These are phyloP conservation scores for Dictyostelium capitatum DNA, from an alignment of 78 protist species.

Conservation along the genomic window DNA sequence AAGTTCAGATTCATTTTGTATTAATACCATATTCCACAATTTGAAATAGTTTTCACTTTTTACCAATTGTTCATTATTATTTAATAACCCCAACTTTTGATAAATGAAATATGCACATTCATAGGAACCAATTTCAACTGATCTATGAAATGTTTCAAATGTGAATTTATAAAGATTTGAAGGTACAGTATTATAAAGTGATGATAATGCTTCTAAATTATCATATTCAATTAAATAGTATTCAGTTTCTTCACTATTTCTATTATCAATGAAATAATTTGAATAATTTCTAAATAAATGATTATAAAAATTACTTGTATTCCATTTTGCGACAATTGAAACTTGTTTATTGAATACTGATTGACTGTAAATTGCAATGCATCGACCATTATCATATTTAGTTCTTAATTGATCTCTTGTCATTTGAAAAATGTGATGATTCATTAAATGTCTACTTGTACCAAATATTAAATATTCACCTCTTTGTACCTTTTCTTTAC, in stretches of 20 bases:
- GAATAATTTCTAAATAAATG: not conserved
- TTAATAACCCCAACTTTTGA: not conserved
- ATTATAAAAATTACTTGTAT: not conserved
- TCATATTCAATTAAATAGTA: not conserved
- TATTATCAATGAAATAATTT: constrained; percentile 4
- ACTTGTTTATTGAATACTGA: not conserved
- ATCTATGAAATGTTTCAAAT: not conserved
- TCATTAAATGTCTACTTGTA: too few species aligned
- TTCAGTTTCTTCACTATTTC: not conserved
- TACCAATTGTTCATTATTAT: not conserved
- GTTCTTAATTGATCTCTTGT: not conserved
- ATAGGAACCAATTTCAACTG: not conserved
- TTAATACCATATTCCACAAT: not conserved
- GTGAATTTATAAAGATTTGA: not conserved
- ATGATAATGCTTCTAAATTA: not conserved
- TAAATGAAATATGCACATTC: not conserved
- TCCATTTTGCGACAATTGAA: not conserved
- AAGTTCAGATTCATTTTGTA: not conserved
- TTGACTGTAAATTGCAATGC: not conserved
- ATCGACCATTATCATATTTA: not conserved
- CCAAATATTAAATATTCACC: not conserved
- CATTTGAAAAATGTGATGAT: not conserved
- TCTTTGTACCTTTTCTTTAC: not conserved
- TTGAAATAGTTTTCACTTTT: not conserved
- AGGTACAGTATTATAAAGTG: too few species aligned